Evolutionary conservation across 805 yeast species (phyloP).

Genomic region (Lachancea quebecensis): DNA sequence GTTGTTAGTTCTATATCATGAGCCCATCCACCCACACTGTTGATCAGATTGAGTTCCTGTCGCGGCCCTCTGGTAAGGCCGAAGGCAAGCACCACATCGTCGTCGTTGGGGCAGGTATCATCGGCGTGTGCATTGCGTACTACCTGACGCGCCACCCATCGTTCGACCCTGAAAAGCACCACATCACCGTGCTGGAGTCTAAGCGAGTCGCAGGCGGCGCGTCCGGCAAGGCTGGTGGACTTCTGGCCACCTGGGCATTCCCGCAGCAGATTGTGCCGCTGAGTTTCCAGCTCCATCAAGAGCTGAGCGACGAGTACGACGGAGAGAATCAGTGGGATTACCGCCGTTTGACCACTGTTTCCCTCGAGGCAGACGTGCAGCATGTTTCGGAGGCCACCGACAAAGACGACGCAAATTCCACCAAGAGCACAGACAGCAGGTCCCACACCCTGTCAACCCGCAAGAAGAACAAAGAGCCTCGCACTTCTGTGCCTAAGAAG

Average conservation of each 20-base stretch:
- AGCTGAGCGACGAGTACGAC: conserved; percentile 65
- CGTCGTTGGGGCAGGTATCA: conserved; percentile 91
- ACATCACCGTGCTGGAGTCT: conserved; percentile 80
- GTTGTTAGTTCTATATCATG: not conserved
- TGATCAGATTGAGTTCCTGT: conserved; percentile 11
- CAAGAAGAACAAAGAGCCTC: conserved; percentile 5
- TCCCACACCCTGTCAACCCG: conserved; percentile 3
- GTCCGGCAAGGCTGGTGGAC: conserved; percentile 94
- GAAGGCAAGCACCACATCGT: conserved; percentile 68
- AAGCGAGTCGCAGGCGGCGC: conserved; percentile 97
- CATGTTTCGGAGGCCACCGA: conserved; percentile 17
- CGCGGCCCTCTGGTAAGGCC: conserved; percentile 20
- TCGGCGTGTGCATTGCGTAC: conserved; percentile 93
- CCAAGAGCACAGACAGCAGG: conserved; percentile 5
- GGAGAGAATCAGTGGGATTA: conserved; percentile 94
- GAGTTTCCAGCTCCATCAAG: conserved; percentile 78
- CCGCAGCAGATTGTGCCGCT: conserved; percentile 91
- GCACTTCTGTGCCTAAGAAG: conserved; percentile 10
- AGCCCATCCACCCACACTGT: conserved; percentile 3
- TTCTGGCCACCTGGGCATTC: conserved; percentile 92
- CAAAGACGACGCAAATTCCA: conserved; percentile 15
- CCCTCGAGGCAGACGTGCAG: conserved; percentile 74
- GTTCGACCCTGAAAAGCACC: conserved; percentile 64
- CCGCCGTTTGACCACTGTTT: conserved; percentile 77
- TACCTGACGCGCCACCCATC: conserved; percentile 77